Conservation (phyloP, 768 basidiomycete species). For the Mrakia blollopis region DNA sequence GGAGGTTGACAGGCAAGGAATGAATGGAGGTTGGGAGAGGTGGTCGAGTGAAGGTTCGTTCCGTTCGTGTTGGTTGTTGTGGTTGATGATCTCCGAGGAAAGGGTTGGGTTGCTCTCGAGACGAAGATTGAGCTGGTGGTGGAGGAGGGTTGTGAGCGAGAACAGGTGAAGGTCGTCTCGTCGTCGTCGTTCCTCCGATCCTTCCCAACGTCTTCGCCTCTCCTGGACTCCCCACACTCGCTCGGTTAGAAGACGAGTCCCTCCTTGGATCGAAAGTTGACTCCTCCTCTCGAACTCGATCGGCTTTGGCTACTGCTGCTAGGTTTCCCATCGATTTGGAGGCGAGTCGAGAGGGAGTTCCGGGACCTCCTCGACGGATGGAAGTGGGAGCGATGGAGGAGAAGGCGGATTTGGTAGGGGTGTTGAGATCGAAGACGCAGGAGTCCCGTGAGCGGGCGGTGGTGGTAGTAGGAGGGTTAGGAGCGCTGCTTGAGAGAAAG, state of each 20-base stretch:
- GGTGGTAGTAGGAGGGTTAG: background rate
- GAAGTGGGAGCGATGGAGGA: constrained; percentile 24
- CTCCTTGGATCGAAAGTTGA: background rate
- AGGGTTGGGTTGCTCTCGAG: background rate
- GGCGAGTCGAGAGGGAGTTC: constrained; percentile 30
- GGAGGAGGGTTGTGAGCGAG: constrained; percentile 16
- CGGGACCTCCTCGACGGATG: constrained; percentile 22
- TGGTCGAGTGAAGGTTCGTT: constrained; percentile 18
- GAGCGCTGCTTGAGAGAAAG: constrained; percentile 19
- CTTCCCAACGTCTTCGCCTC: constrained; percentile 21
- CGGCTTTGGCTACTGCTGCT: constrained; percentile 28
- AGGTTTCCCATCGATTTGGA: constrained; percentile 34
- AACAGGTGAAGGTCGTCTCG: constrained; percentile 15
- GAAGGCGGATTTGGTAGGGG: constrained; percentile 30
- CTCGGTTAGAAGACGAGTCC: background rate
- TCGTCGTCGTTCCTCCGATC: background rate
- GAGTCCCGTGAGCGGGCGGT: constrained; percentile 27
- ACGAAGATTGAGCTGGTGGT: background rate
- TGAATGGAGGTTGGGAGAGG: constrained; percentile 21
- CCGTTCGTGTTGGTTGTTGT: background rate
- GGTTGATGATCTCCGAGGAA: constrained; percentile 8
- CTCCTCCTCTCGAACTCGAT: constrained; percentile 24
- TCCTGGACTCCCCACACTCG: constrained; percentile 17
- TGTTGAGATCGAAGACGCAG: constrained; percentile 32
- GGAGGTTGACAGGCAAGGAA: constrained; percentile 18